Conservation (phyloP, 352 stramenopile genomes). For the Globisporangium carolinianum region DNA sequence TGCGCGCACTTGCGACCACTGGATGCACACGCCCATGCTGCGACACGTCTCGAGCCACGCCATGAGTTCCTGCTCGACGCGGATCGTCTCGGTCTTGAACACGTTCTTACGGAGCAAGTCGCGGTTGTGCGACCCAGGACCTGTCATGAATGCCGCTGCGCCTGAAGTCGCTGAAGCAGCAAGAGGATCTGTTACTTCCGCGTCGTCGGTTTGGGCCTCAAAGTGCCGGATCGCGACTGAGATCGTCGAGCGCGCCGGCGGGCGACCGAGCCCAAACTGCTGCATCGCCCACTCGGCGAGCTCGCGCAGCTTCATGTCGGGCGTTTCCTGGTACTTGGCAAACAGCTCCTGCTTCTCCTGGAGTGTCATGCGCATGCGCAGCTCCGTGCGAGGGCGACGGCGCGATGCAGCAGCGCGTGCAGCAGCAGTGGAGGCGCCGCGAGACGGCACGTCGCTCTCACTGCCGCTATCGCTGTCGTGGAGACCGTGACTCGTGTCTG, state of each 20-base stretch:
- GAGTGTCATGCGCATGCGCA: constrained; percentile 9
- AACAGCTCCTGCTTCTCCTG: background rate
- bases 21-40: background rate
- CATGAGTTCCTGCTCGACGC: constrained; percentile 1
- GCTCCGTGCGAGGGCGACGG: background rate
- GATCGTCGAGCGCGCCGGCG: constrained; percentile 2
- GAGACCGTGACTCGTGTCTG: background rate
- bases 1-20: constrained; percentile 4
- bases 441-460: background rate
- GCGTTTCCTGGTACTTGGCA: constrained; percentile 2
- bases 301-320: constrained; percentile 7
- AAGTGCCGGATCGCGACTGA: constrained; percentile 3
- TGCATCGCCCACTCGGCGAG: constrained; percentile 2
- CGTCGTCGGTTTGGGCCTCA: too few relatives aligned
- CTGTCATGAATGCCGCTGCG: background rate
- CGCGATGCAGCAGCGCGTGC: background rate
- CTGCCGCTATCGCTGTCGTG: background rate
- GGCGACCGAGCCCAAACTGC: constrained; percentile 2
- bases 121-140: background rate
- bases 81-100: constrained; percentile 2
- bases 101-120: constrained; percentile 5
- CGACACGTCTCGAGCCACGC: constrained; percentile 2
- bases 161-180: too few relatives aligned
- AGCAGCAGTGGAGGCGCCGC: background rate
- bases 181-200: too few relatives aligned